Base-by-base conservation (phyloP, 495 filamentous ascomycete genomes). In the Barbatosphaeria neglecta region DNA sequence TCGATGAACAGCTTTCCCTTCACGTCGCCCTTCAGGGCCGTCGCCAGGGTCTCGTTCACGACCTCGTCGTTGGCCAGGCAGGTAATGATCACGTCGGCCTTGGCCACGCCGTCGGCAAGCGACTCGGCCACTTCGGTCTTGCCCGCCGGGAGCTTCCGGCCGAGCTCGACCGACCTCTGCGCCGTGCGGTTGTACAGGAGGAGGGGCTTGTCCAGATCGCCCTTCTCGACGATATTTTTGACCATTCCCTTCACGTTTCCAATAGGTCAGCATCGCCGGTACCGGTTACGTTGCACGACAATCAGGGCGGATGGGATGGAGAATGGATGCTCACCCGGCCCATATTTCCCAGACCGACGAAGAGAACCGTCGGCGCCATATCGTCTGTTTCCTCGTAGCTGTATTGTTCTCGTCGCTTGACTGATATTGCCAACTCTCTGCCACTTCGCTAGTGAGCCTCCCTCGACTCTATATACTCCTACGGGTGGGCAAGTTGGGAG, bases 281-380 rank as follows among this genome's bases (percentile, higher is more conserved):
- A 15, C 31, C 31, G 16, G 2, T 11, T n/a, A 35, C n/a, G n/a
- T n/a, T n/a, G n/a, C n/a, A n/a, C n/a, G 10, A 25, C 24, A 4
- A 25, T 25, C 9, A 4, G 4, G 4, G 13, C 9, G 31, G 13
- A 11, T 16, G 10, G 9, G 31, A 16, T 15, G 9, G 13, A 22
- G 9, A n/a, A 16, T 15, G 9, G 13, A 22, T 31, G 69, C 79
- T 69, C 70, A 89, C 87, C 48, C 84, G 73, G 50, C 89, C 89
- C 77, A 95, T 94, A 62, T 95, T 95, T 8, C 89, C 89, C 45
- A 95, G 70, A 43, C 89, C 89, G 45, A 94, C 84, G 81, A 83
- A 95, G 56, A 89, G 70, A 41, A 88, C 41, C 59, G 75, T 79
- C 50, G 78, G 75, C 41, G 79, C 67, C 79, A 83, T 82, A n/a